Evolutionary conservation across 768 basidiomycete species (phyloP).

Genomic region (Trametes coccinea): DNA sequence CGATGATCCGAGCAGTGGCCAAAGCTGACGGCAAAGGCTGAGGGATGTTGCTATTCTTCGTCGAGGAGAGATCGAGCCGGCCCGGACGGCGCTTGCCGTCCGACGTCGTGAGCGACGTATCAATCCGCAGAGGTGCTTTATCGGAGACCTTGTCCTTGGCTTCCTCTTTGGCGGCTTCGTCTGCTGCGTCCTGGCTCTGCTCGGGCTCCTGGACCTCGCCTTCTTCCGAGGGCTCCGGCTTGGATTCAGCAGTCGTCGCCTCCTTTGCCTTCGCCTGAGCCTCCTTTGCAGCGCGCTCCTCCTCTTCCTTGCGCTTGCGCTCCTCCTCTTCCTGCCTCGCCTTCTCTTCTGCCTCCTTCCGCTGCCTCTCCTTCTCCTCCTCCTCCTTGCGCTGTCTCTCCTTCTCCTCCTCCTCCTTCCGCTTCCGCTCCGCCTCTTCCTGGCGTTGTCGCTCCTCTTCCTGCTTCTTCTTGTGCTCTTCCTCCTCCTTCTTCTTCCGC

Average conservation of each 20-base stretch:
- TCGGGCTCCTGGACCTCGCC: slow-evolving; percentile 48
- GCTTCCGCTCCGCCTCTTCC: slow-evolving; percentile 36
- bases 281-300: slow-evolving; percentile 39
- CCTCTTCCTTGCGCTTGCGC: slow-evolving; percentile 41
- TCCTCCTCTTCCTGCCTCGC: slow-evolving; percentile 37
- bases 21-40: slow-evolving; percentile 64
- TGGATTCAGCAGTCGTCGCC: slow-evolving; percentile 29
- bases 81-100: slow-evolving; percentile 63
- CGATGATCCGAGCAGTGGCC: slow-evolving; percentile 81
- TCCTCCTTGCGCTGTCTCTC: slow-evolving; percentile 37
- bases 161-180: slow-evolving; percentile 35
- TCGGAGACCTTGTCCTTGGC: slow-evolving; percentile 43
- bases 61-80: slow-evolving; percentile 65
- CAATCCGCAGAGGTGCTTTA: slow-evolving; percentile 65
- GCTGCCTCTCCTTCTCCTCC: slow-evolving; percentile 48
- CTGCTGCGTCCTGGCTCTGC: slow-evolving; percentile 25
- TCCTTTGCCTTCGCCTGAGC: slow-evolving; percentile 40
- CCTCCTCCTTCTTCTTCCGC: slow-evolving; percentile 26
- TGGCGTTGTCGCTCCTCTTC: slow-evolving; percentile 36
- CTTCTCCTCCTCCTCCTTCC: slow-evolving; percentile 39
- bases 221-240: slow-evolving; percentile 44
- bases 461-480: slow-evolving; percentile 54
- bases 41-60: slow-evolving; percentile 45
- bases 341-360: slow-evolving; percentile 39
- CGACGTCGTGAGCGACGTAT: slow-evolving; percentile 50